Percentiles rank a stretch among this genome's conserved stretches.
These are phyloP conservation scores for Trichothecium roseum DNA, from an alignment of 2,329 filamentous ascomycete genomes.

Conservation along the genomic window DNA sequence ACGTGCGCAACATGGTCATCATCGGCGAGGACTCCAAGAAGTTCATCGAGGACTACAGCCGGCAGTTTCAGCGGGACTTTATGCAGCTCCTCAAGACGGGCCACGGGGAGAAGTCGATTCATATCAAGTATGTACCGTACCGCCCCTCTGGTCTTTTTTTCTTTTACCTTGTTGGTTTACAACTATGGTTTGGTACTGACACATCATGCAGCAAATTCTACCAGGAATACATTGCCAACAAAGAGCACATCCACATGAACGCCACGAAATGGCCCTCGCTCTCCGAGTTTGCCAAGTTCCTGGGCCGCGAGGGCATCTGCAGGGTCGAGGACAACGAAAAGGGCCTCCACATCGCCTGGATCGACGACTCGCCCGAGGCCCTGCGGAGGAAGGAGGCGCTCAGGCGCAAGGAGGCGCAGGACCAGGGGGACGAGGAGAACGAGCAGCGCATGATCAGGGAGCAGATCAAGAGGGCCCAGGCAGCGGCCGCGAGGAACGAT, in stretches of 20 bases:
- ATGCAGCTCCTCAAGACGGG: conserved; percentile 65
- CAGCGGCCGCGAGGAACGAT: conserved; percentile 29
- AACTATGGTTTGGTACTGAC: neutral
- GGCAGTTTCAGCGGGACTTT: conserved; percentile 75
- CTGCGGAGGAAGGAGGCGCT: conserved; percentile 72
- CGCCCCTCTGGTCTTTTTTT: too few relatives aligned
- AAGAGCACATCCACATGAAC: conserved; percentile 90
- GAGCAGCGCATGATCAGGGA: conserved; percentile 75
- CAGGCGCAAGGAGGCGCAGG: conserved; percentile 71
- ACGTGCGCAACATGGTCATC: conserved; percentile 79
- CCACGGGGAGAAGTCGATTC: conserved; percentile 83
- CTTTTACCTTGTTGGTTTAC: neutral
- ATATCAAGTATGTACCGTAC: conserved; percentile 51
- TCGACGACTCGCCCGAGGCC: conserved; percentile 84
- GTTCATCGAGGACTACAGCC: conserved; percentile 71
- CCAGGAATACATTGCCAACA: conserved; percentile 81
- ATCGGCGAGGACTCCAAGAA: conserved; percentile 83
- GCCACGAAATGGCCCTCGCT: conserved; percentile 79
- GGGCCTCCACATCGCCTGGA: conserved; percentile 78
- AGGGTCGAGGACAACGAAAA: conserved; percentile 83
- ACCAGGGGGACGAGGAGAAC: conserved; percentile 82
- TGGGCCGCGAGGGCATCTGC: conserved; percentile 80
- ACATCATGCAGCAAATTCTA: conserved; percentile 57
- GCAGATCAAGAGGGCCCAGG: conserved; percentile 70
- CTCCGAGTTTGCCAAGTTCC: conserved; percentile 79